Evolutionary conservation across 495 filamentous ascomycete species (phyloP), one percentile per base, ranked within the genome.

Genomic region (Talaromyces proteolyticus): DNA sequence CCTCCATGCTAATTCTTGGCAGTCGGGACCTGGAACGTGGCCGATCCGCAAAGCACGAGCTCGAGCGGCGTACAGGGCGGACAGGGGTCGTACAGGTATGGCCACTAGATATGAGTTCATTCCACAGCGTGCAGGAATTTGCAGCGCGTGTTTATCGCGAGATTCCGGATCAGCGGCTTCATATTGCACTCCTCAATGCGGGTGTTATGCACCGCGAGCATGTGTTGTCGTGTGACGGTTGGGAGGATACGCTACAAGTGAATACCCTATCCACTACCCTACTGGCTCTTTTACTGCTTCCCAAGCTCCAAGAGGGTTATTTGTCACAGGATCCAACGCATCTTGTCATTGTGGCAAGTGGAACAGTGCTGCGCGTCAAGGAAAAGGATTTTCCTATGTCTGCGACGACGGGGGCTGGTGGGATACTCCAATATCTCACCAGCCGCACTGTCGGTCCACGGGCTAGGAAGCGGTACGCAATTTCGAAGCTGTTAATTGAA

Each of bases 221-320:
- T 47, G 46, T 48, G 6, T 34, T 52, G 2, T 67, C 67, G 0
- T 25, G 58, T 0, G 75, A 82, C 17, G 77, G 73, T 2, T 79
- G 69, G 66, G 84, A 87, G 51, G 61, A 72, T 46, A 67, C 64
- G 0, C 16, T 85, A 10, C 77, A 83, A 55, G 76, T 85, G 44
- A 85, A 87, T 53, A 69, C 75, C 0, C 61, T 87, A 3, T 78
- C 76, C 3, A 84, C 80, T 0, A 65, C 72, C 8, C 56, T 86
- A 2, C 61, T 87, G 22, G 79, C 69, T 0, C 23, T 81, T 16
- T 60, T 83, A 0, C 57, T 87, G 18, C 65, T 87, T 2, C 80
- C 80, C 2, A 72, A 69, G 47, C 52, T 75, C 17, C 51, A 56
- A 36, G 60, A 50, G 5, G 61, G 59, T 34, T 55, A 62, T 12